These are phyloP conservation scores for Cryphonectria naterciae DNA, from an alignment of 2,329 filamentous ascomycete genomes.

Conservation along the genomic window DNA sequence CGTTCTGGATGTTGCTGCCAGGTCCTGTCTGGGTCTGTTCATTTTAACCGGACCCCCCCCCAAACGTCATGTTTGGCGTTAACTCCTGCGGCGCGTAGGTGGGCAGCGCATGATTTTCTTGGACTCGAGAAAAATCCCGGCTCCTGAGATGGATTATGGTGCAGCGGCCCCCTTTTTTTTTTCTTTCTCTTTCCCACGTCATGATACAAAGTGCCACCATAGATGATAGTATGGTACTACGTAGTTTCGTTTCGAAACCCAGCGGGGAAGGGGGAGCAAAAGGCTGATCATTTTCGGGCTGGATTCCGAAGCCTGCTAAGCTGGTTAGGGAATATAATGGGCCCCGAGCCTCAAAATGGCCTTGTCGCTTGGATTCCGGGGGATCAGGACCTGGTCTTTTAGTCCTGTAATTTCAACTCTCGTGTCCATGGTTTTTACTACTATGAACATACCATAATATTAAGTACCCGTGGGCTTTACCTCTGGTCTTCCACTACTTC, in stretches of 20 bases:
- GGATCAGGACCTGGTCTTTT: conserved; percentile 3
- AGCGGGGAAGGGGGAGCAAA: conserved; percentile 1
- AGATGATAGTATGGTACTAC: background rate
- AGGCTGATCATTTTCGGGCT: conserved; percentile 2
- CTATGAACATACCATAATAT: background rate
- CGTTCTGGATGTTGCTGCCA: conserved; percentile 8
- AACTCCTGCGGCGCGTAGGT: conserved; percentile 18
- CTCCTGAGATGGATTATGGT: background rate
- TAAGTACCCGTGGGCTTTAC: too few relatives aligned
- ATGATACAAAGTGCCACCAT: background rate
- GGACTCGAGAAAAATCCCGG: background rate
- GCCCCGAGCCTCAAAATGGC: background rate
- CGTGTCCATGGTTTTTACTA: background rate
- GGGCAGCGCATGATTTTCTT: conserved; percentile 1
- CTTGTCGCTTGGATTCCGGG: conserved; percentile 14
- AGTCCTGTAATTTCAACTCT: conserved; percentile 16
- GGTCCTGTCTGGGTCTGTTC: background rate
- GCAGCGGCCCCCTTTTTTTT: background rate
- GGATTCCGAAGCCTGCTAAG: conserved; percentile 11
- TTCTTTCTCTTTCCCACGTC: conserved; percentile 15
- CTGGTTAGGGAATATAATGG: conserved; percentile 18
- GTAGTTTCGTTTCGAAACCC: conserved; percentile 25
- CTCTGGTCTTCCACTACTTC: too few relatives aligned
- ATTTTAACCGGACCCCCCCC: background rate
- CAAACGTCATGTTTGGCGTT: conserved; percentile 13